Evolutionary conservation across 139 green algal genomes (phyloP), one percentile per base, ranked within the genome.

Genomic region (Pleodorina starrii): DNA sequence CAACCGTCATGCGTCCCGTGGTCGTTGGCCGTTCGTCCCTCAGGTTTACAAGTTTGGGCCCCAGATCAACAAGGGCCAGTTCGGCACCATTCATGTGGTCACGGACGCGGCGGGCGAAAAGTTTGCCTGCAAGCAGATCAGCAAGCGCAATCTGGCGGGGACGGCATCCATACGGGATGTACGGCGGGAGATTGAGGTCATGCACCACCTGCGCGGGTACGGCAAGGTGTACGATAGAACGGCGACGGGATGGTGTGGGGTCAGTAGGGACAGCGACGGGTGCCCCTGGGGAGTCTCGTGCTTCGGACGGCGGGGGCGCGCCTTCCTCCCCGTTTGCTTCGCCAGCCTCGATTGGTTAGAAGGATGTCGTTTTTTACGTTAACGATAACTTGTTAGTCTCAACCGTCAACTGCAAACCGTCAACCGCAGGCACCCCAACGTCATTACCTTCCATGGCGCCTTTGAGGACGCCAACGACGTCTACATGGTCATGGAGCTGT

Each of bases 121-220:
- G 66, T 96, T 92, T 36, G 97, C 97, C 14, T 98, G 96, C 94
- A 99, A 99, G 90, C 94, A 94, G 66, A 99, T 99, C 86, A 80
- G 66, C 63, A 99, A 99, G 93, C 90, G 93, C 69, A 98, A 98
- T 92, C 92, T 99, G 40, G 80, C 89, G n/a, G 91, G 90, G 43
- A 51, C 91, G 11, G 96, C 98, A 59, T 96, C 99, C 85, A 93
- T 99, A 14, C 95, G 98, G 57, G 97, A 99, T 89, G 94, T 99
- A 50, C 83, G 92, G 87, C 91, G 97, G 0, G 97, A 99, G 89
- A 95, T 99, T 35, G 93, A 97, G 73, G 98, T 99, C 92, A 97
- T 99, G 95, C 94, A 99, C 89, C 97, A 99, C 89, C 89, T 99
- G 46, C n/a, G 82, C 7, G 82, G 82, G 81, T 87, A 73, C 93